phyloP scores from a whole-genome alignment of 2,329 filamentous ascomycete genomes.

The Trichoderma sp. region DNA sequence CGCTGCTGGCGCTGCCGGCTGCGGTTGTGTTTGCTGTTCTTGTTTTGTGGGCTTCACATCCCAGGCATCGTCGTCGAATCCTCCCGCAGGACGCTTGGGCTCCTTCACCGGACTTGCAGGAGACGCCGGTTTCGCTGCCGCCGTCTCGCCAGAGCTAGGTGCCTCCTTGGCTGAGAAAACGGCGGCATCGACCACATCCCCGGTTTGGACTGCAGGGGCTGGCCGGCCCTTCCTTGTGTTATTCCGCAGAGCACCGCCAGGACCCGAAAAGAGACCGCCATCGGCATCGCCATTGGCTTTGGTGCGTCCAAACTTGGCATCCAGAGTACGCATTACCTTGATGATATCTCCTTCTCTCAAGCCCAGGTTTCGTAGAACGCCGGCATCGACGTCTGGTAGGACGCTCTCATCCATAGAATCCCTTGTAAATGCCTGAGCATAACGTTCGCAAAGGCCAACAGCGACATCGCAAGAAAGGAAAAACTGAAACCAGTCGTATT shows the following conservation, averaged over 20 bases:
- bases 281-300: conserved; percentile 61
- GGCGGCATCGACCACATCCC: conserved; percentile 83
- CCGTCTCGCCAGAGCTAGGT: conserved; percentile 27
- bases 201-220: conserved; percentile 80
- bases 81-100: conserved; percentile 43
- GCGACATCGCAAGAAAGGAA: conserved; percentile 92
- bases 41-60: conserved; percentile 83
- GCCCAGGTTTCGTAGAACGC: conserved; percentile 82
- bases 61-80: conserved; percentile 98
- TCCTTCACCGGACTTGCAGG: conserved; percentile 32
- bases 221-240: conserved; percentile 93
- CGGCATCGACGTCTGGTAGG: conserved; percentile 83
- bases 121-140: conserved; percentile 27
- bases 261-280: conserved; percentile 83
- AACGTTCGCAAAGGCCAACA: conserved; percentile 90
- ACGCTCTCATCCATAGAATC: conserved; percentile 97
- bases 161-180: conserved; percentile 68
- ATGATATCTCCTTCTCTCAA: conserved; percentile 95
- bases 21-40: conserved; percentile 33
- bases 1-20: conserved; percentile 28
- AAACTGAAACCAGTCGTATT: conserved; percentile 99
- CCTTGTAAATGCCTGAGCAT: conserved; percentile 82
- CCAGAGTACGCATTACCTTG: conserved; percentile 87
- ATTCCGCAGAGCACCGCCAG: conserved; percentile 86
- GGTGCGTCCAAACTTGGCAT: conserved; percentile 72